Percentiles rank a stretch among this genome's conserved stretches.
Evolutionary conservation across 2,329 filamentous ascomycete genomes (phyloP).

Genomic region (Colletotrichum incanum): DNA sequence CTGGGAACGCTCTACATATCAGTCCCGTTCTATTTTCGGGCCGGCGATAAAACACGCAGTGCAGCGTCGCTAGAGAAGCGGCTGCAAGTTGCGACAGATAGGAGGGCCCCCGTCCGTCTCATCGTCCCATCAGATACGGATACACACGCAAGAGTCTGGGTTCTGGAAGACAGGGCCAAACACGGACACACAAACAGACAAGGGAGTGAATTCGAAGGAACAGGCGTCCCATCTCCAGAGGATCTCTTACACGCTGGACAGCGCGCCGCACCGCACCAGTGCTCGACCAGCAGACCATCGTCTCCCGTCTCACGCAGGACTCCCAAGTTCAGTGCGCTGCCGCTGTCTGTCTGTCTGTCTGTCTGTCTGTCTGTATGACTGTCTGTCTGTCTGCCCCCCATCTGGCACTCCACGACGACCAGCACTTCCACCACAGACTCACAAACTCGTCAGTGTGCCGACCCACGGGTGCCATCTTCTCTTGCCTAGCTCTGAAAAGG

Average conservation of each 20-base stretch:
- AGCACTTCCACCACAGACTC: not conserved
- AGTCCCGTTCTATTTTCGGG: constrained; percentile 41
- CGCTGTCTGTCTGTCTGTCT: constrained; percentile 21
- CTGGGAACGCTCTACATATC: constrained; percentile 11
- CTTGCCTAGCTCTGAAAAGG: not conserved
- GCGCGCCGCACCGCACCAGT: constrained; percentile 6
- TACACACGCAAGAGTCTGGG: constrained; percentile 5
- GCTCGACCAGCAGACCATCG: constrained; percentile 1
- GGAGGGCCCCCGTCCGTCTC: constrained; percentile 33
- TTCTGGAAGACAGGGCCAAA: constrained; percentile 25
- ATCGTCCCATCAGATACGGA: constrained; percentile 37
- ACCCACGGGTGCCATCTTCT: not conserved
- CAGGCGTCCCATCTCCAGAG: constrained; percentile 37
- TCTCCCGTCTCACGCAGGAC: constrained; percentile 3
- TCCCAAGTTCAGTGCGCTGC: constrained; percentile 26
- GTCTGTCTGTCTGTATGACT: not conserved
- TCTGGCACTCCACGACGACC: not conserved
- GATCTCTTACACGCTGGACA: not conserved
- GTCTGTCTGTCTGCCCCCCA: not conserved
- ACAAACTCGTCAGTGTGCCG: not conserved
- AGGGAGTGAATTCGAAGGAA: constrained; percentile 24
- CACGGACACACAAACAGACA: constrained; percentile 21
- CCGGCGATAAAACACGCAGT: constrained; percentile 40
- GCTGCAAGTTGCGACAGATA: constrained; percentile 28
- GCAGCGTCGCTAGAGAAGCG: constrained; percentile 26